Evolutionary conservation across 768 basidiomycete genomes (phyloP).

Genomic region (Boletus coccyginus): DNA sequence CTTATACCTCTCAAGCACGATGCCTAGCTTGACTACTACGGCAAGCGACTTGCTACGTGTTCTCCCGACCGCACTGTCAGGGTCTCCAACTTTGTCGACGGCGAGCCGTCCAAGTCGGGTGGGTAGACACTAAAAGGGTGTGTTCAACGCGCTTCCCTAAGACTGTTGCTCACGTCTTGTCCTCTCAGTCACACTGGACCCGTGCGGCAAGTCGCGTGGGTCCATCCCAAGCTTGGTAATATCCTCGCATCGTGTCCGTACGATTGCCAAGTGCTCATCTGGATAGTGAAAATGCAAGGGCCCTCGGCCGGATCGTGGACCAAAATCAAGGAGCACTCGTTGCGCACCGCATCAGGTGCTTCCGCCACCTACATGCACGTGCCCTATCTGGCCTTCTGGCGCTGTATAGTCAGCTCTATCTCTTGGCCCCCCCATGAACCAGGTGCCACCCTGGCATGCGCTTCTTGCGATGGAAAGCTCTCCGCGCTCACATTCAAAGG

Average conservation of each 20-base stretch:
- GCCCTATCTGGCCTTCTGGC: too few species aligned
- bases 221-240: constrained; percentile 94
- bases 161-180: neutral
- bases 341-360: neutral
- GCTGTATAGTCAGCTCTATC: neutral
- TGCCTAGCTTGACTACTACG: constrained; percentile 66
- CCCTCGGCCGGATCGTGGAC: constrained; percentile 70
- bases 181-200: constrained; percentile 84
- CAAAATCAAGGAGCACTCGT: constrained; percentile 66
- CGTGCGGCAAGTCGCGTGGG: constrained; percentile 99
- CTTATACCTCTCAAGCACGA: constrained; percentile 52
- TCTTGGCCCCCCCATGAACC: constrained; percentile 39
- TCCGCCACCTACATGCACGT: neutral
- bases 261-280: constrained; percentile 96
- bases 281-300: constrained; percentile 55
- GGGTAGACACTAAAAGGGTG: constrained; percentile 84
- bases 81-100: constrained; percentile 92
- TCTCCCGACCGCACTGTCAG: constrained; percentile 87
- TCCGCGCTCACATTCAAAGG: neutral
- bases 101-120: constrained; percentile 64
- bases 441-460: constrained; percentile 95
- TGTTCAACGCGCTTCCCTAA: constrained; percentile 7
- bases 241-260: constrained; percentile 99
- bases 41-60: too few species aligned
- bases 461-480: constrained; percentile 90